Evolutionary conservation across 2,329 filamentous ascomycete genomes (phyloP).

Genomic region (Pestalotiopsis fici): DNA sequence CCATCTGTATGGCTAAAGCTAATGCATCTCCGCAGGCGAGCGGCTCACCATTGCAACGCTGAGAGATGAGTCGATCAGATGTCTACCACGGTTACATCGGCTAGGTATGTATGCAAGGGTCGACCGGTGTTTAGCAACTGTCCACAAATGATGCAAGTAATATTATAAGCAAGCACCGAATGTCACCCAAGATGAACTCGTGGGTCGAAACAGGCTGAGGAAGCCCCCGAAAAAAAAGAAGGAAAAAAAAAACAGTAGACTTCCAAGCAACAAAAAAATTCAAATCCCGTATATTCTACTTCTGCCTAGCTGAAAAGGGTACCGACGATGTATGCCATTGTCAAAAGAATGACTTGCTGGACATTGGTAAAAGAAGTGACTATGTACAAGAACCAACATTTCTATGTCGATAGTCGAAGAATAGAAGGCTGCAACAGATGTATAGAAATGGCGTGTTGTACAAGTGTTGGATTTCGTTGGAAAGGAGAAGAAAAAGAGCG

Average conservation of each 20-base stretch:
- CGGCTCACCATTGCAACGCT: background rate
- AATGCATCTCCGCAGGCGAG: background rate
- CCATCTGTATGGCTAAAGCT: background rate
- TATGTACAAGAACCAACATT: constrained; percentile 4
- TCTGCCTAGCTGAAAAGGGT: constrained; percentile 3
- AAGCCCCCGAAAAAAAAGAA: too few species aligned
- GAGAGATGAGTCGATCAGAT: background rate
- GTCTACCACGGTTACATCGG: background rate
- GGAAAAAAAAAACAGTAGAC: background rate
- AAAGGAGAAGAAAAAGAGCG: background rate
- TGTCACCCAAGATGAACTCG: too few species aligned
- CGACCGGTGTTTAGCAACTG: background rate
- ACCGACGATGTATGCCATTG: background rate
- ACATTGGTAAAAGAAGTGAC: constrained; percentile 5
- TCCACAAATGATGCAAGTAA: background rate
- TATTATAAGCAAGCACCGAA: background rate
- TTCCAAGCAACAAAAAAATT: background rate
- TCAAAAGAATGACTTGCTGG: background rate
- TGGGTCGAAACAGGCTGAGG: too few species aligned
- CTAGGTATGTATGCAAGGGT: background rate
- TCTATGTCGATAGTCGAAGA: constrained; percentile 1
- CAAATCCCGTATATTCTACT: constrained; percentile 3
- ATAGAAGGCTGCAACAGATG: background rate
- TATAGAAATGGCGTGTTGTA: constrained; percentile 4
- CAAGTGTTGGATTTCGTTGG: background rate